These are phyloP conservation scores for Adansonia rubrostipa DNA, from an alignment of 441 rosid species.

Conservation along the genomic window DNA sequence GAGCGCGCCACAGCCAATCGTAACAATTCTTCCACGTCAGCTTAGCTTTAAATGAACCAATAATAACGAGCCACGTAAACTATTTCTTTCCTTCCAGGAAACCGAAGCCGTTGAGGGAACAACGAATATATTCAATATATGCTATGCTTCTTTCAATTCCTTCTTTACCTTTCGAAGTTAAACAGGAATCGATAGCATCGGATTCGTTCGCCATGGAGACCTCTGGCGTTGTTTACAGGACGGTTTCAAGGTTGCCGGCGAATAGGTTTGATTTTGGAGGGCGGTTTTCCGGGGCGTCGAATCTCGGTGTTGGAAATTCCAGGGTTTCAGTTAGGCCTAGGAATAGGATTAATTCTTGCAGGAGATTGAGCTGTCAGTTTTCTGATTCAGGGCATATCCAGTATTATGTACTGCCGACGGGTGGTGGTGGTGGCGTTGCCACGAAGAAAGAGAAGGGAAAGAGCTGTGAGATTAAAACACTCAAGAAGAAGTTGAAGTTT, in stretches of 20 bases:
- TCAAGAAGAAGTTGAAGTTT: slow-evolving; percentile 39
- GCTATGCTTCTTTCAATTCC: background rate
- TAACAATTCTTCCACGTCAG: slow-evolving; percentile 29
- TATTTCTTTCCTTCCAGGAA: background rate
- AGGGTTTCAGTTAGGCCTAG: slow-evolving; percentile 30
- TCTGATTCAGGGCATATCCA: slow-evolving; percentile 39
- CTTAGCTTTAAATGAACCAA: slow-evolving; percentile 2
- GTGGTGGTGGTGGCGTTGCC: background rate
- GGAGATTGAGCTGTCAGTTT: slow-evolving; percentile 31
- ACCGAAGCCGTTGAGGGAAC: background rate
- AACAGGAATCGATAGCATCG: background rate
- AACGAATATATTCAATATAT: background rate
- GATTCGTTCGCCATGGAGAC: slow-evolving; percentile 36
- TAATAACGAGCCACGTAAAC: slow-evolving; percentile 26
- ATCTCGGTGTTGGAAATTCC: slow-evolving; percentile 23
- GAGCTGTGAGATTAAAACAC: slow-evolving; percentile 28
- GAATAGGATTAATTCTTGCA: slow-evolving; percentile 4
- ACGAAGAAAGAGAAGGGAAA: slow-evolving; percentile 32
- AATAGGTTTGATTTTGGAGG: background rate
- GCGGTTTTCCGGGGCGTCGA: slow-evolving; percentile 13
- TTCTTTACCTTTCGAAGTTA: background rate
- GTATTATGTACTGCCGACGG: slow-evolving; percentile 26
- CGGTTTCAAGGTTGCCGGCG: slow-evolving; percentile 25
- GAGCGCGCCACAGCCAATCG: slow-evolving; percentile 24
- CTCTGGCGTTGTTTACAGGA: slow-evolving; percentile 22